Evolutionary conservation across 148 eudicot species (phyloP), one percentile per base, ranked within the genome.

Genomic region (Rhododendron williamsianum): DNA sequence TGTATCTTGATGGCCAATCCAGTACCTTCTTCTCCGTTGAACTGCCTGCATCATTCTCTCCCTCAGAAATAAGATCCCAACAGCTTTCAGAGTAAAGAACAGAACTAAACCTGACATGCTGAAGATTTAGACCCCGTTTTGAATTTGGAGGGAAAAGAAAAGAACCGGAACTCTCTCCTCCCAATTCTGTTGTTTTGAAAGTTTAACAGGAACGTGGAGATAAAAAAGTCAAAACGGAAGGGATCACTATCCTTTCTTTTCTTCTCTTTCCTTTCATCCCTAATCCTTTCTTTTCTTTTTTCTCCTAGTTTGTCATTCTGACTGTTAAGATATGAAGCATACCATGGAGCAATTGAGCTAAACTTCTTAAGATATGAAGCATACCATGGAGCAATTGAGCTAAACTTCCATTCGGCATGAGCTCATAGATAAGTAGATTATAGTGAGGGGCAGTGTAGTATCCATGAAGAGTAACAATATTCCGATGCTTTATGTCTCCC

Each of bases 401-500:
- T 69, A 96, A 90, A 84, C 94, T 93, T 86, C 98, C 98, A 87
- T 95, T 95, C 19, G 94, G 92, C 99, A 96, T 96, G 1, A 96
- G 94, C 90, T 96, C 97, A 69, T 96, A 96, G 80, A 96, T 90
- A 67, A 96, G 98, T 82, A 95, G 93, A 83, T 95, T 93, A 85
- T 92, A 96, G 72, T 91, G 92, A 86, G 97, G 92, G 3, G 95
- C 92, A 79, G 91, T 91, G 89, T 92, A 96, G 81, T 96, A 96
- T 81, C 99, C 99, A 90, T 92, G 89, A 84, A 96, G 96, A 23
- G 92, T 91, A 3, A 96, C 93, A 60, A 96, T 93, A 74, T 96
- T 96, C 43, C 96, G 87, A 86, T 96, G 99, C 87, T 96, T 96
- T 19, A 96, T 96, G 81, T 95, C 99, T 16, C 94, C 97, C 97